Base-by-base conservation (phyloP, 2,329 filamentous ascomycete genomes). In the Aspergillus phoenicis region DNA sequence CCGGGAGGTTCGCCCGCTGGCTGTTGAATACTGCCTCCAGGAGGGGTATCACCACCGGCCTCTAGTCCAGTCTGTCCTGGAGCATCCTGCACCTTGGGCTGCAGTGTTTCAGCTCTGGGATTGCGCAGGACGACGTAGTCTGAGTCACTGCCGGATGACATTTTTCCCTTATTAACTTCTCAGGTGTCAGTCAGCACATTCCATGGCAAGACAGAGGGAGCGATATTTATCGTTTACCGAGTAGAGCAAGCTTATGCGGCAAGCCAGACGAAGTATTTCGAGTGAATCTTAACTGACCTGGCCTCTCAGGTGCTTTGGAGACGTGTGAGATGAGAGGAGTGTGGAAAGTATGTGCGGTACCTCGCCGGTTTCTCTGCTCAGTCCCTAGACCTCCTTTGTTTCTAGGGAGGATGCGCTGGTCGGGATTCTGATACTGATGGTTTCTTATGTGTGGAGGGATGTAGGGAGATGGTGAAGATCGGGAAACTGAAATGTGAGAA, bases 111-210 rank as follows among this genome's bases (percentile, higher is more conserved):
- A 4, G 28, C 17, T 15, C 22, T 33, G 17, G 22, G 17, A 45
- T 52, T 41, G 13, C 52, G 63, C 41, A 71, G 60, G 7, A 73
- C 56, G 17, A 71, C 57, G 47, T 66, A 65, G 26, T 72, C 71
- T 5, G 69, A 71, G 11, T 52, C 58, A 20, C 66, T 54, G 8
- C 63, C 66, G 38, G 62, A 61, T 11, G 52, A 56, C 56, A 59
- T 63, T 20, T 59, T 58, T 15, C 8, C 22, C 22, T 33, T n/a
- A 24, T 56, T 48, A 3, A 17, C 26, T 8, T 45, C 36, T 47
- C 7, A 30, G n/a, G n/a, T 51, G 11, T 58, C 52, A 54, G 59
- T 55, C 4, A 39, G 13, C 10, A 41, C 36, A 11, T 15, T 13
- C 15, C 8, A 24, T 39, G 22, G 13, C 28, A 13, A 17, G 22